Conservation (phyloP, 1,284 basidiomycete species). For the Wallemia mellicola region DNA sequence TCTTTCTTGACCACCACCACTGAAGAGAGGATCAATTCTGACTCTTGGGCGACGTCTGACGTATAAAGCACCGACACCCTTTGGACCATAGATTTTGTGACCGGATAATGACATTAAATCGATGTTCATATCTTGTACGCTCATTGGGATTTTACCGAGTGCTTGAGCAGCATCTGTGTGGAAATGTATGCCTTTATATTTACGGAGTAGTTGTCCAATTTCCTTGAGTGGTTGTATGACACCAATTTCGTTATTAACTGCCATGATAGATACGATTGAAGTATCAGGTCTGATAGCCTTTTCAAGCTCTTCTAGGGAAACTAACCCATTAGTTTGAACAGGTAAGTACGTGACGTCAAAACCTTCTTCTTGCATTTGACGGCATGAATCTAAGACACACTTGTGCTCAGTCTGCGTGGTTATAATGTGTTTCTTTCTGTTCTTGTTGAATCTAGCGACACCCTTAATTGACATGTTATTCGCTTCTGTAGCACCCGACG, state of each 20-base stretch:
- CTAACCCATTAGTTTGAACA: slow-evolving; percentile 56
- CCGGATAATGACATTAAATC: slow-evolving; percentile 89
- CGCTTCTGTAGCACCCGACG: slow-evolving; percentile 88
- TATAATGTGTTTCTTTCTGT: slow-evolving; percentile 66
- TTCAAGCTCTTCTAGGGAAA: slow-evolving; percentile 46
- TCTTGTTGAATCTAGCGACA: slow-evolving; percentile 72
- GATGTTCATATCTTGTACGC: slow-evolving; percentile 85
- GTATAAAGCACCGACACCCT: slow-evolving; percentile 83
- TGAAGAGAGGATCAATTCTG: slow-evolving; percentile 75
- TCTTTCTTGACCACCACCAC: slow-evolving; percentile 89
- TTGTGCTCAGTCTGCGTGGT: slow-evolving; percentile 94
- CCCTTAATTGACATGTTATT: slow-evolving; percentile 99
- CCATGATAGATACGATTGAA: slow-evolving; percentile 81
- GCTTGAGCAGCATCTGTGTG: slow-evolving; percentile 97
- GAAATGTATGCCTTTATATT: slow-evolving; percentile 66
- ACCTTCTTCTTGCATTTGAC: slow-evolving; percentile 79
- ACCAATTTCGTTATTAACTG: slow-evolving; percentile 97
- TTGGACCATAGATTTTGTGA: slow-evolving; percentile 96
- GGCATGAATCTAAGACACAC: slow-evolving; percentile 92
- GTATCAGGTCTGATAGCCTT: slow-evolving; percentile 55
- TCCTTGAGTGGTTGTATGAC: slow-evolving; percentile 93
- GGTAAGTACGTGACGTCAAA: slow-evolving; percentile 95
- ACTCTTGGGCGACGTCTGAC: slow-evolving; percentile 78
- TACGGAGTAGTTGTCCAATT: slow-evolving; percentile 56
- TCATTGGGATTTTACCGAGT: slow-evolving; percentile 59